Conservation (phyloP, 768 basidiomycete species). For the Filobasidium wieringae region DNA sequence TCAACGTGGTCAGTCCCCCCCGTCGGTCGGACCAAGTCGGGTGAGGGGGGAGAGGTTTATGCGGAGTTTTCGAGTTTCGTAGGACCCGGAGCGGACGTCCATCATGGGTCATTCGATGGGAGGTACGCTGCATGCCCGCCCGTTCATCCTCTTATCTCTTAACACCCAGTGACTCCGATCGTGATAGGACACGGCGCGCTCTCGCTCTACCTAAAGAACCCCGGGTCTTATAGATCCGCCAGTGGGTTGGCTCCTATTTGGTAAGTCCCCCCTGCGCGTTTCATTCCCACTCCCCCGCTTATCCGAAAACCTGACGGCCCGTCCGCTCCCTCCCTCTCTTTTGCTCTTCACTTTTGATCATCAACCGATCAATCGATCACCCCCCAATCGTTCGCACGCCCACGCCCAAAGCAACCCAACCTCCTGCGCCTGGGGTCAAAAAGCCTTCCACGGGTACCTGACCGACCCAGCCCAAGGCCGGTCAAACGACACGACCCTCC, state of each 20-base stretch:
- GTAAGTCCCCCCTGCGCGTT: conserved; percentile 17
- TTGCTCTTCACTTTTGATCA: too few species aligned
- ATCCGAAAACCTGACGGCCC: neutral
- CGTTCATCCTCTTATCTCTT: neutral
- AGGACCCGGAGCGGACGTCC: conserved; percentile 49
- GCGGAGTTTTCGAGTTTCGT: neutral
- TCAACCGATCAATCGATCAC: too few species aligned
- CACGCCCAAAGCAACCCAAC: conserved; percentile 56
- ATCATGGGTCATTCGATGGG: conserved; percentile 93
- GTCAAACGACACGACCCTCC: conserved; percentile 71
- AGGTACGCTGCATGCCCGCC: conserved; percentile 17
- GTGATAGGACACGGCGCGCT: conserved; percentile 74
- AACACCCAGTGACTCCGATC: neutral
- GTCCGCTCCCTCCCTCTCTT: conserved; percentile 48
- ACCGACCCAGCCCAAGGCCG: conserved; percentile 55
- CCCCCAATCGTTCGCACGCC: neutral
- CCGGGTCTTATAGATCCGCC: conserved; percentile 62
- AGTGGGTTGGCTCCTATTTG: conserved; percentile 57
- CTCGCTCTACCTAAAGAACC: conserved; percentile 69
- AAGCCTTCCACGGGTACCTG: conserved; percentile 80
- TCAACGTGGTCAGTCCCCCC: conserved; percentile 58
- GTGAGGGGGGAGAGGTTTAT: neutral
- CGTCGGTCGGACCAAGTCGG: neutral
- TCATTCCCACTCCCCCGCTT: neutral
- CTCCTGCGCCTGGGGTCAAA: conserved; percentile 78